phyloP scores from a whole-genome alignment of 129 eudicot genomes.

The Artemisia annua region DNA sequence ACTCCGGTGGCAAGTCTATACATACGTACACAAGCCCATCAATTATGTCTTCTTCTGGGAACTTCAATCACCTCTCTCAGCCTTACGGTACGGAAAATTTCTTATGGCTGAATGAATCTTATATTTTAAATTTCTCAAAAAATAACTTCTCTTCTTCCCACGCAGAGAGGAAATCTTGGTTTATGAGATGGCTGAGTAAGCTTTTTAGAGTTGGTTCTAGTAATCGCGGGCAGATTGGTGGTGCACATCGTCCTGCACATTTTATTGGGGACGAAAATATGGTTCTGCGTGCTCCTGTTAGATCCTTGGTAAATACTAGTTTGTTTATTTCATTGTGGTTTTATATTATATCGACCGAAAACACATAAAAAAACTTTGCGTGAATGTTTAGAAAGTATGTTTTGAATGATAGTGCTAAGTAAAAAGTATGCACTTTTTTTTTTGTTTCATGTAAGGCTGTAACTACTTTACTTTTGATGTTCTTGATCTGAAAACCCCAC shows the following conservation, averaged over 20 bases:
- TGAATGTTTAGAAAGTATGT: constrained; percentile 25
- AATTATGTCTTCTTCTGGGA: constrained; percentile 71
- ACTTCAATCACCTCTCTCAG: constrained; percentile 62
- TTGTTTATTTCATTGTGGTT: not conserved
- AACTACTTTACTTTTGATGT: constrained; percentile 29
- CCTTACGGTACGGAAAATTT: constrained; percentile 56
- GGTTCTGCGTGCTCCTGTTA: constrained; percentile 73
- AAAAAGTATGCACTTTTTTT: not conserved
- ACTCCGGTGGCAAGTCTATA: constrained; percentile 46
- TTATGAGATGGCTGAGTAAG: constrained; percentile 91
- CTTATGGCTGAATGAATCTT: constrained; percentile 17
- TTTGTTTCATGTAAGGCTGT: not conserved
- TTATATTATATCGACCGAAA: not conserved
- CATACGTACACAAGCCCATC: constrained; percentile 35
- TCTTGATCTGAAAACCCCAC: constrained; percentile 32
- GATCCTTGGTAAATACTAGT: constrained; percentile 39
- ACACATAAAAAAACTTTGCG: constrained; percentile 25
- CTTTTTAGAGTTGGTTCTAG: constrained; percentile 62
- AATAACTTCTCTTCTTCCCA: constrained; percentile 45
- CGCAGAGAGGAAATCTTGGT: constrained; percentile 77
- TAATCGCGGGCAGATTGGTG: constrained; percentile 31
- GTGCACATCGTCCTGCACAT: constrained; percentile 58
- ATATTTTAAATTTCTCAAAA: not conserved
- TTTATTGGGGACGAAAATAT: constrained; percentile 85
- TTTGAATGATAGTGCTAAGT: constrained; percentile 33